Conservation (phyloP, 2,329 filamentous ascomycete species). For the Coleophoma cylindrospora region DNA sequence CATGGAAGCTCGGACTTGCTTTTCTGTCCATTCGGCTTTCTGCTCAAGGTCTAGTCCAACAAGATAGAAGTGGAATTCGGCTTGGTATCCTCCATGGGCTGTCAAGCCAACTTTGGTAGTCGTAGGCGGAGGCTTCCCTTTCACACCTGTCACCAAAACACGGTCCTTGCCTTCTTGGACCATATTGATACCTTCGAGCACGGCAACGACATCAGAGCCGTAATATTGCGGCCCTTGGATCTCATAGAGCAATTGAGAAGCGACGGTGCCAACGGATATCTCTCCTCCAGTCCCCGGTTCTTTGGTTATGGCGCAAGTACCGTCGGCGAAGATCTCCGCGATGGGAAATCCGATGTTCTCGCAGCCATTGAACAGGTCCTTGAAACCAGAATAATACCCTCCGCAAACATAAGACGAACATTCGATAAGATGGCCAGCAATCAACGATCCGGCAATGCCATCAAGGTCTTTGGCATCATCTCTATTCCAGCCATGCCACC, state of each 20-base stretch:
- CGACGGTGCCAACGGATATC: slow-evolving; percentile 43
- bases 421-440: slow-evolving; percentile 27
- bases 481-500: slow-evolving; percentile 33
- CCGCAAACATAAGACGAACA: slow-evolving; percentile 22
- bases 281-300: slow-evolving; percentile 34
- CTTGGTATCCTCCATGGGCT: slow-evolving; percentile 37
- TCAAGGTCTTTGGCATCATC: slow-evolving; percentile 25
- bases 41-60: slow-evolving; percentile 36
- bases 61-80: slow-evolving; percentile 38
- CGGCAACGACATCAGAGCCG: slow-evolving; percentile 27
- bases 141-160: slow-evolving; percentile 32
- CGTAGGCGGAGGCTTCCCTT: slow-evolving; percentile 28
- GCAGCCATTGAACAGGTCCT: slow-evolving; percentile 20
- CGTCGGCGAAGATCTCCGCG: slow-evolving; percentile 35
- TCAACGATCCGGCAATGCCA: slow-evolving; percentile 31
- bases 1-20: slow-evolving; percentile 32
- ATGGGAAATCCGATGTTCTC: slow-evolving; percentile 40
- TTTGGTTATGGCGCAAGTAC: slow-evolving; percentile 39
- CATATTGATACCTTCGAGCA: slow-evolving; percentile 39
- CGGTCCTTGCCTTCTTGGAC: slow-evolving; percentile 41
- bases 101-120: slow-evolving; percentile 38
- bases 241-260: slow-evolving; percentile 36
- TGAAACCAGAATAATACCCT: slow-evolving; percentile 22
- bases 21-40: slow-evolving; percentile 38
- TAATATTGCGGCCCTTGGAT: slow-evolving; percentile 32